phyloP scores from a whole-genome alignment of 2,329 filamentous ascomycete genomes.

The Botrytis porri region DNA sequence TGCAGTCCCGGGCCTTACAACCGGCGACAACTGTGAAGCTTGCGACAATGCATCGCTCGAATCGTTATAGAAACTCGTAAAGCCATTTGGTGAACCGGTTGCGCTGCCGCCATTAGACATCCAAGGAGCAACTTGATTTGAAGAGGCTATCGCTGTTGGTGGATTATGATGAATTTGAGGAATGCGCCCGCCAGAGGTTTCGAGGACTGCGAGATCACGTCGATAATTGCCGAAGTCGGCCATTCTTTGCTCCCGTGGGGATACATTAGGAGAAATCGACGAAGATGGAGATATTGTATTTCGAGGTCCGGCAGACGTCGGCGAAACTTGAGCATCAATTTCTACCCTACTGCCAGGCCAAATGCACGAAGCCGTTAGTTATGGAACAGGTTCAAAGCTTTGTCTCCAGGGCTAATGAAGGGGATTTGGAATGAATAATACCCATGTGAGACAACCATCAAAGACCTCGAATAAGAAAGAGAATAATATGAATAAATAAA shows the following conservation, averaged over 20 bases:
- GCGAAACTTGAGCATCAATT: slow-evolving; percentile 37
- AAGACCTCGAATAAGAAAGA: slow-evolving; percentile 13
- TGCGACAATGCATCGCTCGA: slow-evolving; percentile 71
- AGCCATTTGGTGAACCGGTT: slow-evolving; percentile 34
- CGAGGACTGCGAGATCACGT: slow-evolving; percentile 67
- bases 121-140: slow-evolving; percentile 53
- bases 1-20: slow-evolving; percentile 55
- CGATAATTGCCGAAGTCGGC: slow-evolving; percentile 65
- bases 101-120: slow-evolving; percentile 43
- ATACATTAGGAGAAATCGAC: slow-evolving; percentile 37
- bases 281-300: slow-evolving; percentile 30
- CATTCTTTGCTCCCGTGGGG: slow-evolving; percentile 38
- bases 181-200: slow-evolving; percentile 55
- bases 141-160: slow-evolving; percentile 51
- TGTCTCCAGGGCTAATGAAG: slow-evolving; percentile 17
- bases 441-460: slow-evolving; percentile 8
- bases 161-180: slow-evolving; percentile 59
- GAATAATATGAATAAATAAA: slow-evolving; percentile 25
- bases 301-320: slow-evolving; percentile 34
- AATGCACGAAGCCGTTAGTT: slow-evolving; percentile 39
- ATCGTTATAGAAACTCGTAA: slow-evolving; percentile 67
- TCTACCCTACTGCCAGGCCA: slow-evolving; percentile 34
- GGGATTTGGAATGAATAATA: neutral
- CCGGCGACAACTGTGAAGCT: slow-evolving; percentile 65
- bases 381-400: slow-evolving; percentile 35